Conservation (phyloP, 2,329 filamentous ascomycete species). For the Trichophaea hybrida region DNA sequence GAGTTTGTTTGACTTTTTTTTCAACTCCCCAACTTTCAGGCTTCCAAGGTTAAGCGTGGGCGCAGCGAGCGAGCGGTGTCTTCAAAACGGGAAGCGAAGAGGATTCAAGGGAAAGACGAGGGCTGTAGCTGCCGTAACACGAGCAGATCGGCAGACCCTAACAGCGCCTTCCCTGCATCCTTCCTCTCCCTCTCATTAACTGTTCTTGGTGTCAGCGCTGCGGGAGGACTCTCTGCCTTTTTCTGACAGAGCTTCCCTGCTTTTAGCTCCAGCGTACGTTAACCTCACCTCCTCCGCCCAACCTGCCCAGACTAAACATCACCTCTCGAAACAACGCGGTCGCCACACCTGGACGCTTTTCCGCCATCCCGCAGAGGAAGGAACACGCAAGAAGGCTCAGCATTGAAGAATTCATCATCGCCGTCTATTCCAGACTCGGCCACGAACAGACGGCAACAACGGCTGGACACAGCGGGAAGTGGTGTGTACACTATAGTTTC, state of each 20-base stretch:
- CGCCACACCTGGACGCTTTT: not conserved
- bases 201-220: not conserved
- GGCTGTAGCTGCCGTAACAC: not conserved
- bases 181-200: not conserved
- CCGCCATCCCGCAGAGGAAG: not conserved
- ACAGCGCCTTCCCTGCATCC: not conserved
- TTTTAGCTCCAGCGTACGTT: not conserved
- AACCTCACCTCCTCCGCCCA: not conserved
- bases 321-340: not conserved
- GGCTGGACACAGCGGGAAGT: conserved; percentile 2
- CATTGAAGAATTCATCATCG: not conserved
- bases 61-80: no score
- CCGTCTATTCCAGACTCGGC: not conserved
- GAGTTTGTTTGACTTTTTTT: no score
- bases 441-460: conserved; percentile 1
- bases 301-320: not conserved
- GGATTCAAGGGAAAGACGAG: no score
- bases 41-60: no score
- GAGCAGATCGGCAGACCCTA: not conserved
- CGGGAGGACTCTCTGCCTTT: not conserved
- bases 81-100: no score
- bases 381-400: not conserved
- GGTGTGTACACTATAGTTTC: not conserved
- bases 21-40: no score
- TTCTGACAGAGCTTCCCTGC: not conserved